phyloP scores from a whole-genome alignment of 2,329 filamentous ascomycete genomes.

The Hypoxylon sp. region DNA sequence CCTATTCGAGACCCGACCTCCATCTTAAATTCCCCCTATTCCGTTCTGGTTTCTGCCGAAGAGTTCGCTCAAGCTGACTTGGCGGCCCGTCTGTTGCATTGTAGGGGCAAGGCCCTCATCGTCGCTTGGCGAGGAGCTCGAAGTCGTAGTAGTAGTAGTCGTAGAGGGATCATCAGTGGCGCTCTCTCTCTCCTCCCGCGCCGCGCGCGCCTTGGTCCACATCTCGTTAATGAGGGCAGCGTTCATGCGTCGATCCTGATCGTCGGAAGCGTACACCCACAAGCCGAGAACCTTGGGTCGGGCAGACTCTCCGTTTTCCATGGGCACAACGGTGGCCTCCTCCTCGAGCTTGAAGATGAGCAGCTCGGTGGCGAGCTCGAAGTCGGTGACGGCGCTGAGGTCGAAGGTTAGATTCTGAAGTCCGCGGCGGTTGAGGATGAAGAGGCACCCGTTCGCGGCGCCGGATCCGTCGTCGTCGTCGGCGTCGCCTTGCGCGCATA shows the following conservation, averaged over 20 bases:
- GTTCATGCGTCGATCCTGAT: slow-evolving; percentile 48
- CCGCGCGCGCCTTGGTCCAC: slow-evolving; percentile 49
- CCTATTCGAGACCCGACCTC: neutral
- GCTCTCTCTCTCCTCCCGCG: neutral
- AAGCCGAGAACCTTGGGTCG: slow-evolving; percentile 47
- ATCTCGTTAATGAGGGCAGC: slow-evolving; percentile 50
- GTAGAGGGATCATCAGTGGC: slow-evolving; percentile 13
- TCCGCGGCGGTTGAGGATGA: slow-evolving; percentile 80
- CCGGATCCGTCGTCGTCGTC: slow-evolving; percentile 48
- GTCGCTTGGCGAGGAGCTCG: slow-evolving; percentile 17
- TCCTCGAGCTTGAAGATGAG: slow-evolving; percentile 64
- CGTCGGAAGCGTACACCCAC: slow-evolving; percentile 51
- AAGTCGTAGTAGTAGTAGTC: neutral
- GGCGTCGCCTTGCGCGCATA: slow-evolving; percentile 75
- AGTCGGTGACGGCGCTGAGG: slow-evolving; percentile 71
- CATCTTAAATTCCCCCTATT: slow-evolving; percentile 1
- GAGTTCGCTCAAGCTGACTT: slow-evolving; percentile 47
- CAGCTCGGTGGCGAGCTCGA: slow-evolving; percentile 73
- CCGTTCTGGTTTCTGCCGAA: slow-evolving; percentile 40
- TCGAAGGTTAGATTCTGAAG: slow-evolving; percentile 79
- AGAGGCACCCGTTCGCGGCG: slow-evolving; percentile 69
- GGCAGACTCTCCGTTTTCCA: slow-evolving; percentile 48
- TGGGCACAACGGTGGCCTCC: slow-evolving; percentile 29
- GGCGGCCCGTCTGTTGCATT: slow-evolving; percentile 39
- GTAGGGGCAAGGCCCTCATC: slow-evolving; percentile 22